These are phyloP conservation scores for Chenopodium quinoa DNA, from an alignment of 148 eudicot genomes.

Conservation along the genomic window DNA sequence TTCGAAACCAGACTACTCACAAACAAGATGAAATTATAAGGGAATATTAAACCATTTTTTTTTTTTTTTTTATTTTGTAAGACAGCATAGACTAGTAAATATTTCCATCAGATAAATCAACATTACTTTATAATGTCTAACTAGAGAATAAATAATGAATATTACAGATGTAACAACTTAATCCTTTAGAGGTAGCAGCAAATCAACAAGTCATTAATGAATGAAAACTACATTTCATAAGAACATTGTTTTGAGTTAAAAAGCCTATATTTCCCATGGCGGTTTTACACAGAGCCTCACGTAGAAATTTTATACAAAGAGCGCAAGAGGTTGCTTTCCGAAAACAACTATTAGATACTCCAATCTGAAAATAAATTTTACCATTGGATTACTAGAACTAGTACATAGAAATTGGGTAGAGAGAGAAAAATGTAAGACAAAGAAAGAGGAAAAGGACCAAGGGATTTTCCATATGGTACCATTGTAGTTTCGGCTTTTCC, in stretches of 20 bases:
- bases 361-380: too few relatives aligned
- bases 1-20: constrained; percentile 91
- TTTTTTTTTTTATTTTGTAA: too few relatives aligned
- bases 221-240: too few relatives aligned
- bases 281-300: not conserved
- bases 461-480: too few relatives aligned
- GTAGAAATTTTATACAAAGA: too few relatives aligned
- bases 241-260: too few relatives aligned
- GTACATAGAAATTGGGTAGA: too few relatives aligned
- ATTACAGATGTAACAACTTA: not conserved
- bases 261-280: not conserved
- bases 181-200: not conserved
- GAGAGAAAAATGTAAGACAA: not conserved
- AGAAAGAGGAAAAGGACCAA: not conserved
- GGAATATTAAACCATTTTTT: not conserved
- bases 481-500: too few relatives aligned
- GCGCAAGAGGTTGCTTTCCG: not conserved
- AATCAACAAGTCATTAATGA: too few relatives aligned
- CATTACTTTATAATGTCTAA: not conserved
- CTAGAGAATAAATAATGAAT: too few relatives aligned
- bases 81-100: not conserved
- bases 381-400: too few relatives aligned
- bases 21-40: not conserved
- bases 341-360: not conserved
- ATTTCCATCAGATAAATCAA: not conserved